Conservation (phyloP, 495 filamentous ascomycete genomes). For the Aspergillus asperescens region DNA sequence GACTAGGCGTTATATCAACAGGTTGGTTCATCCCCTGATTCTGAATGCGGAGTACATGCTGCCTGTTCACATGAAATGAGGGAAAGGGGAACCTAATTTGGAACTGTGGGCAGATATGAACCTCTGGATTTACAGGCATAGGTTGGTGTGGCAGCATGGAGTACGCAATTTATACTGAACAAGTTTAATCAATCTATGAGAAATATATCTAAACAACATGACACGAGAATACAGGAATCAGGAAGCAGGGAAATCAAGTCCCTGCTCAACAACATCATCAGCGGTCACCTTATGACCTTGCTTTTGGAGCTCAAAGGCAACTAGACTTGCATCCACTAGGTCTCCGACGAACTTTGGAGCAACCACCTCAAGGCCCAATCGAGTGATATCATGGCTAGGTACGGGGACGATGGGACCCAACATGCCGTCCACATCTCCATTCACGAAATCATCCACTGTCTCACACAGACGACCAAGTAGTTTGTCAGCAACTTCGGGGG, state of each 20-base stretch:
- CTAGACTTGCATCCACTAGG: constrained; percentile 25
- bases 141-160: no score
- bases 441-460: background rate
- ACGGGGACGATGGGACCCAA: background rate
- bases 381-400: background rate
- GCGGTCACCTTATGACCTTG: constrained; percentile 37
- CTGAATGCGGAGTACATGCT: no score
- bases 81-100: no score
- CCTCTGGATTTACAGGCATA: no score
- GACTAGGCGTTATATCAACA: no score
- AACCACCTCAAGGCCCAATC: constrained; percentile 23
- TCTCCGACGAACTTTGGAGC: constrained; percentile 18
- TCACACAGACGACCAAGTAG: background rate
- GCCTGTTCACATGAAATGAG: no score
- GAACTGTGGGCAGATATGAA: no score
- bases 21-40: no score
- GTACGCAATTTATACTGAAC: background rate
- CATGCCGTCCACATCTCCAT: background rate
- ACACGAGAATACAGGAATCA: background rate
- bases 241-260: background rate
- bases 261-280: constrained; percentile 23
- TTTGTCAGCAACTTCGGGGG: background rate
- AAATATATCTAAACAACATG: background rate
- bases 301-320: constrained; percentile 18
- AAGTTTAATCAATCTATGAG: background rate